Percentiles rank a stretch among this genome's conserved stretches.
These are phyloP conservation scores for Dactylis glomerata DNA, from an alignment of 176 grass and related monocot genomes.

Conservation along the genomic window DNA sequence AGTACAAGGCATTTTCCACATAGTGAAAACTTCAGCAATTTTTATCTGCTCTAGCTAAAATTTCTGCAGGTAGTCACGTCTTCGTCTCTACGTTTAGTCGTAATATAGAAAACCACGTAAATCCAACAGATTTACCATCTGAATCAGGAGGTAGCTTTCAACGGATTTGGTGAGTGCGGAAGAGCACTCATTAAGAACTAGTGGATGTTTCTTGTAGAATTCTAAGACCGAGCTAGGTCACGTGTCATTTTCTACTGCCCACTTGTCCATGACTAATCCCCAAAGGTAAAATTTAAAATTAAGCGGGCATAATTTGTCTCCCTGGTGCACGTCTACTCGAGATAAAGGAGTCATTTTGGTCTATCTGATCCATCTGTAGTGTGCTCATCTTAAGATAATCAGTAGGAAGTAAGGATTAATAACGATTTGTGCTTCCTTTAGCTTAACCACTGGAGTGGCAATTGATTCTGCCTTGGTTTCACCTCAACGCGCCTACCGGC, in stretches of 20 bases:
- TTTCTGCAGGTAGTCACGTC: not conserved
- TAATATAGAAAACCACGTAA: not conserved
- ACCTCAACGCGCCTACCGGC: not conserved
- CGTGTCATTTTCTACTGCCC: constrained; percentile 8
- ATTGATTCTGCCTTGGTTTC: not conserved
- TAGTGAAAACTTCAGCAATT: not conserved
- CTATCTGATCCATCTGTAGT: constrained; percentile 26
- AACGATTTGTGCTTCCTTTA: constrained; percentile 1
- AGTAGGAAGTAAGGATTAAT: not conserved
- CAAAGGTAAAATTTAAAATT: constrained; percentile 9
- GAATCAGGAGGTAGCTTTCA: constrained; percentile 24
- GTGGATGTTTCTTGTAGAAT: constrained; percentile 24
- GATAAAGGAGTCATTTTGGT: constrained; percentile 23
- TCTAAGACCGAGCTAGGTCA: not conserved
- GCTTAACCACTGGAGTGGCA: not conserved
- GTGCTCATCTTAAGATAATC: constrained; percentile 35
- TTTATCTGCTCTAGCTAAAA: not conserved
- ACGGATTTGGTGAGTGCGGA: not conserved
- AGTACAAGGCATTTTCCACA: not conserved
- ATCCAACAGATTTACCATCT: not conserved
- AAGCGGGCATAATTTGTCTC: not conserved
- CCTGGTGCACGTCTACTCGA: constrained; percentile 10
- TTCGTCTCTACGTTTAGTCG: not conserved
- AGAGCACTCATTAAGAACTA: not conserved
- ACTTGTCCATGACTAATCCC: constrained; percentile 29